Evolutionary conservation across 1,284 basidiomycete genomes (phyloP).

Genomic region (Ceratobasidium sp.): DNA sequence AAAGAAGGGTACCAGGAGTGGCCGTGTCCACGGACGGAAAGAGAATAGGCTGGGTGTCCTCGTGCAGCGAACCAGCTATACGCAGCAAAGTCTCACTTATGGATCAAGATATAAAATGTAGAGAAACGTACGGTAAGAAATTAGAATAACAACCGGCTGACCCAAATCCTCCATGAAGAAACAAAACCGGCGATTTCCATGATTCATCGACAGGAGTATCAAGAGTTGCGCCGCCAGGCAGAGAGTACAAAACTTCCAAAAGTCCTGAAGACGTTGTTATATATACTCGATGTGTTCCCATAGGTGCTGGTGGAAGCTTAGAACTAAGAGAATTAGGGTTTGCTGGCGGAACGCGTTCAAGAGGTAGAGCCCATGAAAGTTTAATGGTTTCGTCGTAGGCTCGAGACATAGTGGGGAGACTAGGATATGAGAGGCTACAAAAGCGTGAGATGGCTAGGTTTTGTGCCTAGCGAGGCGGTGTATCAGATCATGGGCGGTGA

Average conservation of each 20-base stretch:
- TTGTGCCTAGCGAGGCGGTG: too few species aligned
- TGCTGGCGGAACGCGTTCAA: not conserved
- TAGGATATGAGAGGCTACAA: too few species aligned
- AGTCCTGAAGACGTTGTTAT: slow-evolving; percentile 20
- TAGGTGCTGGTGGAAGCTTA: slow-evolving; percentile 20
- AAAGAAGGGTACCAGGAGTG: not conserved
- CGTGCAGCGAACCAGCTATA: not conserved
- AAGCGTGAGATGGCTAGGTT: too few species aligned
- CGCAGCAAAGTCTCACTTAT: too few species aligned
- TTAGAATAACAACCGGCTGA: not conserved
- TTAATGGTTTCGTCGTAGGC: slow-evolving; percentile 8
- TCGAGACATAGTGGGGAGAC: slow-evolving; percentile 34
- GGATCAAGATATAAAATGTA: too few species aligned
- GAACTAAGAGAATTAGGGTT: slow-evolving; percentile 27
- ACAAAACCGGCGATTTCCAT: slow-evolving; percentile 13
- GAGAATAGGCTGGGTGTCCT: not conserved
- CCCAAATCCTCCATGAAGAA: not conserved
- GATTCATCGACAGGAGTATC: not conserved
- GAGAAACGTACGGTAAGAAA: not conserved
- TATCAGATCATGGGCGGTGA: too few species aligned
- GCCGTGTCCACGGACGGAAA: not conserved
- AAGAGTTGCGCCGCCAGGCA: slow-evolving; percentile 6
- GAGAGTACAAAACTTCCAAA: slow-evolving; percentile 31
- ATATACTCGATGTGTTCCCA: slow-evolving; percentile 10
- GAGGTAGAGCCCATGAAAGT: slow-evolving; percentile 16